Base-by-base conservation (phyloP, 1,284 basidiomycete species). In the Polyporus tsugae region DNA sequence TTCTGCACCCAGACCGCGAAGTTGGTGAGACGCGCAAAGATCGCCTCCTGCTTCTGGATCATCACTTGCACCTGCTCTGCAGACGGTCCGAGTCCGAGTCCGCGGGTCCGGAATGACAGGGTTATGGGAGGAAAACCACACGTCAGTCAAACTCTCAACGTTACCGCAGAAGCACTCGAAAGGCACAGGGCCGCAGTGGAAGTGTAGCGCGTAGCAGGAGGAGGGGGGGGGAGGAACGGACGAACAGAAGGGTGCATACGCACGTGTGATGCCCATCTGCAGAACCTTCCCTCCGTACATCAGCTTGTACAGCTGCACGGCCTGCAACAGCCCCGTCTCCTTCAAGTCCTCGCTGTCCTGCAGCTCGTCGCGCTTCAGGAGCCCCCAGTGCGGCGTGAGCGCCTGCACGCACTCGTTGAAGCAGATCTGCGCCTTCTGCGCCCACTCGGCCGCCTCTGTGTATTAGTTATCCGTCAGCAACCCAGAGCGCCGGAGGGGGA, bases 1-100 rank as follows among this genome's bases (percentile, higher is more conserved):
- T 74, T 59, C 70, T 76, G 75, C 62, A 76, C 72, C 62, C 72
- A 73, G 38, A 76, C 74, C 7, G 75, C 75, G 60, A 76, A 71
- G 53, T 60, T 53, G 22, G 75, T 76, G n/a, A 76, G 74, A 38
- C 70, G 69, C 63, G 66, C 62, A 64, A 73, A 76, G 42, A 76
- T 70, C 55, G 73, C 75, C n/a, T 70, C 67, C 60, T 75, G 75
- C 68, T 75, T 75, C 62, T 72, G 68, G 41, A 71, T 52, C 75
- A 76, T 75, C 41, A 70, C 65, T 59, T 74, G 71, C 60, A 73
- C 70, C 39, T 73, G 71, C 66, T 72, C 75, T 76, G 63, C 13
- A 6, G 22, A 57, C 25, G 39, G 44, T 4, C 39, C 39, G 9
- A 13, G n/a, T 46, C 41, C 17, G n/a, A 19, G 25, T n/a, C 22